phyloP scores from a whole-genome alignment of 768 basidiomycete species.

The Gymnopilus junonius region DNA sequence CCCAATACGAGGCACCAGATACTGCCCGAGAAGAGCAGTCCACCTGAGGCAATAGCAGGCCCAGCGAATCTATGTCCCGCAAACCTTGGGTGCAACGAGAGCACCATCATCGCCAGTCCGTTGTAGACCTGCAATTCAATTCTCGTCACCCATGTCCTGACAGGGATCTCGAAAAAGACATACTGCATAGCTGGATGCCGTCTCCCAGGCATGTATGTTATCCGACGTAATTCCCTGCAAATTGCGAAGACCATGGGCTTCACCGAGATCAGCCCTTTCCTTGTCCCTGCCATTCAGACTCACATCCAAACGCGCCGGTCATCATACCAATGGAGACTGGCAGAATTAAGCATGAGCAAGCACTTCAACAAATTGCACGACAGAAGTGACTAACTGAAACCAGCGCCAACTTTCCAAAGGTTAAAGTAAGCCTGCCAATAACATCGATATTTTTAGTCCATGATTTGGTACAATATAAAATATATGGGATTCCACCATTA shows the following conservation, averaged over 20 bases:
- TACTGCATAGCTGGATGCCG: constrained; percentile 68
- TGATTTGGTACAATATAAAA: not conserved
- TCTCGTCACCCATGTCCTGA: not conserved
- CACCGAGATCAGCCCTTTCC: not conserved
- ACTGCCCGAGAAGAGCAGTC: constrained; percentile 64
- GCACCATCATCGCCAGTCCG: constrained; percentile 63
- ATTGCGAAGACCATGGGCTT: constrained; percentile 60
- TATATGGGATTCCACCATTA: not conserved
- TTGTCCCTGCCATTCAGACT: constrained; percentile 1
- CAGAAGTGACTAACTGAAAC: constrained; percentile 35
- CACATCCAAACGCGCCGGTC: constrained; percentile 68
- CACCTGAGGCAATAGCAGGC: constrained; percentile 63
- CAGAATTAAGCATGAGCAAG: not conserved
- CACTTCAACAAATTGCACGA: not conserved
- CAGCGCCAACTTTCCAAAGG: constrained; percentile 48
- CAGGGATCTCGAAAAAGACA: constrained; percentile 16
- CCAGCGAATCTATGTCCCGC: constrained; percentile 65
- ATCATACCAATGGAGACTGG: constrained; percentile 54
- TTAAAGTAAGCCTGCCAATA: constrained; percentile 21
- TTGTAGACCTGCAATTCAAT: constrained; percentile 57
- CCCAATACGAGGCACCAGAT: constrained; percentile 60
- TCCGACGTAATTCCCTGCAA: constrained; percentile 52
- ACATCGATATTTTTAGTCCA: not conserved
- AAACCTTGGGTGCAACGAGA: constrained; percentile 69
- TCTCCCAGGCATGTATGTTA: constrained; percentile 61